Conservation (phyloP, 2,329 filamentous ascomycete species). For the Microascus cirrosus region DNA sequence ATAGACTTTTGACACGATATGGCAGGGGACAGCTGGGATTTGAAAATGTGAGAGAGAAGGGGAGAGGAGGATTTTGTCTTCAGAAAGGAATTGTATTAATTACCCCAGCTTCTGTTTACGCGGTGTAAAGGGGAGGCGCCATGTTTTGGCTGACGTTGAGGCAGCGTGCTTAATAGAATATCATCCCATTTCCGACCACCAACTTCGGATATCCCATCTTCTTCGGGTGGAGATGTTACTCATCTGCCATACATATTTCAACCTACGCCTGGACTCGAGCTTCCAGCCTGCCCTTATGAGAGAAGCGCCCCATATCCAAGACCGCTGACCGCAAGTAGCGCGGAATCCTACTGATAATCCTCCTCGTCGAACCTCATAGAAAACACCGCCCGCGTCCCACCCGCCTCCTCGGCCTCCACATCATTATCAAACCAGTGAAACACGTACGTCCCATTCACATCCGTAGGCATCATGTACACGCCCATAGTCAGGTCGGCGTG, state of each 20-base stretch:
- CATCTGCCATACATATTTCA: too few species aligned
- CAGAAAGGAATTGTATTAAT: conserved; percentile 3
- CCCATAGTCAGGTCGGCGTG: neutral
- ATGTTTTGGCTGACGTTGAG: neutral
- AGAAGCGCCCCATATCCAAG: too few species aligned
- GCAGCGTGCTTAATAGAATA: neutral
- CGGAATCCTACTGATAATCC: too few species aligned
- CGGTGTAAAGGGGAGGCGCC: neutral
- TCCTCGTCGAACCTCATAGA: neutral
- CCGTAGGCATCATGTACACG: neutral
- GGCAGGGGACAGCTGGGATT: neutral
- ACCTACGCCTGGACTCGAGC: too few species aligned
- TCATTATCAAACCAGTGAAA: neutral
- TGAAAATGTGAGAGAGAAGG: neutral
- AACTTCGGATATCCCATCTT: neutral
- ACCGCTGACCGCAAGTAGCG: too few species aligned
- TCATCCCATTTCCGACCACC: neutral
- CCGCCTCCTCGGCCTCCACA: neutral
- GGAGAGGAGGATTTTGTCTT: neutral
- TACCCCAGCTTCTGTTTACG: neutral
- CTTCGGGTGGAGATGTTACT: neutral
- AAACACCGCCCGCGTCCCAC: neutral
- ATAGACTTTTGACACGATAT: neutral
- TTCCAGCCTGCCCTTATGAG: too few species aligned
- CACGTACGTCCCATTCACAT: neutral